Evolutionary conservation across 352 stramenopile genomes (phyloP), one percentile per base, ranked within the genome.

Genomic region (Phytophthora lateralis): DNA sequence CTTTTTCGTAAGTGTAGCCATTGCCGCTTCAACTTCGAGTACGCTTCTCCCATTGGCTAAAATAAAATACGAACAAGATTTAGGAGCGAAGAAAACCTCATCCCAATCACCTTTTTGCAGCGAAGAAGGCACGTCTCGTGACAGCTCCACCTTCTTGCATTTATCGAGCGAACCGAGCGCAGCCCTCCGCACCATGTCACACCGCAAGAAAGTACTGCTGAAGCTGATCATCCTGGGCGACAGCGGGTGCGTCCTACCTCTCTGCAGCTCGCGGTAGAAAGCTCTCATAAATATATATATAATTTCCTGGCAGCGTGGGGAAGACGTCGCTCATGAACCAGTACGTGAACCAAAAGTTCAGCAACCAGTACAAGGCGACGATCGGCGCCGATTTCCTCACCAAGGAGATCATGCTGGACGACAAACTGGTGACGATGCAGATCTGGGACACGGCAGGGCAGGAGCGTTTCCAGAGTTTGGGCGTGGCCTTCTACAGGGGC

Each of bases 291-390:
- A 30, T 37, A 29, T 39, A 37, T 44, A 41, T 30, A 24, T 41
- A 42, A 47, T 50, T 63, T 18, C 6, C 11, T 51, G 14, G 17
- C 65, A 98, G 97, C 41, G 97, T 99, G 27, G 97, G 98, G 54
- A 99, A 99, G 84, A 99, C 97, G 43, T 99, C 95, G 44, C 79
- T 99, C 30, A 99, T 99, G 97, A 99, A 99, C 80, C 96, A 99
- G 72, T 99, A 99, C 78, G 95, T 99, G 58, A 98, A 98, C 57
- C 92, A 99, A 63, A 98, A 97, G 75, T 99, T 99, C 77, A 97
- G 90, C 30, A 98, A 95, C 59, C 96, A 99, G 81, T 99, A 99
- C 85, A 99, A 99, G 71, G 97, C 97, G 18, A 99, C 98, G 5
- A 99, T 99, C 74, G 98, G 98, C 46, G 97, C 98, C 24, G 98